A percentile compares a stretch with the other conserved stretches of the same genome.
These are phyloP conservation scores for Xerocomellus chrysenteron DNA, from an alignment of 768 basidiomycete genomes.

Conservation along the genomic window DNA sequence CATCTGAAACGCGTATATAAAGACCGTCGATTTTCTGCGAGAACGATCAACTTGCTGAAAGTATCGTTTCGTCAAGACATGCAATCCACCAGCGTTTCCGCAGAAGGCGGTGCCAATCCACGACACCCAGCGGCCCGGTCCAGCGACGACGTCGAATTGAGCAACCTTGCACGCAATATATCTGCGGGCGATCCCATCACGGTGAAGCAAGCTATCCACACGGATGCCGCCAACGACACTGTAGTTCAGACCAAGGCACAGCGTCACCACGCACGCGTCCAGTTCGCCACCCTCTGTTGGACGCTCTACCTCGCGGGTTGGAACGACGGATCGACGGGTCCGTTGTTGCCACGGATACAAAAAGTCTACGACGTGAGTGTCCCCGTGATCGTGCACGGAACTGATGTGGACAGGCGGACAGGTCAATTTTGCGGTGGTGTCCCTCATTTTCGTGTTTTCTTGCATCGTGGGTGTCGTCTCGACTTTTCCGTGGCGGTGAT, in stretches of 20 bases:
- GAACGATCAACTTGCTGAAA: background rate
- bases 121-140: conserved; percentile 5
- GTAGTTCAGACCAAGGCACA: conserved; percentile 21
- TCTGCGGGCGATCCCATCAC: background rate
- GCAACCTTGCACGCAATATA: conserved; percentile 2
- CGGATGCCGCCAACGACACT: background rate
- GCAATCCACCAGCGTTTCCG: conserved; percentile 7
- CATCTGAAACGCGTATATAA: background rate
- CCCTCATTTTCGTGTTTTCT: conserved; percentile 43
- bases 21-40: background rate
- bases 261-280: conserved; percentile 24
- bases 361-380: conserved; percentile 34
- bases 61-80: conserved; percentile 2
- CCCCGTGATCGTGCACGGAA: background rate
- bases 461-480: conserved; percentile 31
- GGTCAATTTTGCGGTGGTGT: conserved; percentile 41
- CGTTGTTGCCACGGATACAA: conserved; percentile 39
- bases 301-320: conserved; percentile 37
- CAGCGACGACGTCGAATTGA: conserved; percentile 9
- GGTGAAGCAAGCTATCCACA: background rate
- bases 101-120: conserved; percentile 4
- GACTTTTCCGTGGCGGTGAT: background rate
- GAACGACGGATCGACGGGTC: conserved; percentile 41
- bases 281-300: conserved; percentile 36
- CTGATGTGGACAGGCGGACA: conserved; percentile 11